Percentiles rank a stretch among this genome's conserved stretches.
Evolutionary conservation across 1,284 basidiomycete species (phyloP).

Genomic region (Cystobasidiaceae sp.): DNA sequence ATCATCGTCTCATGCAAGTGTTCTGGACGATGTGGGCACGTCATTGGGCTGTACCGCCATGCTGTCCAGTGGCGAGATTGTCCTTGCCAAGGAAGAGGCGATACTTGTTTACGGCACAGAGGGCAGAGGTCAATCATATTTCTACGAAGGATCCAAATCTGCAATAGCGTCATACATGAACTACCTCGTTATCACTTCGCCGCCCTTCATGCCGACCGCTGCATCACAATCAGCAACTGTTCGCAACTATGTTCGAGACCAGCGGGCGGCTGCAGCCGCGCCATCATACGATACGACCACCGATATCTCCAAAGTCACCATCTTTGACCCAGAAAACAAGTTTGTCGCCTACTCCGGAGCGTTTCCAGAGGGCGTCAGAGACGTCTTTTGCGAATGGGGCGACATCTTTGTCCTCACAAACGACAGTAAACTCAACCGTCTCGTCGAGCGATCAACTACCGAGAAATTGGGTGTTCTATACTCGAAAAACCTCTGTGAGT

Average conservation of each 20-base stretch:
- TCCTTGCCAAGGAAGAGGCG: constrained; percentile 86
- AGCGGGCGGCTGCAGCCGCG: constrained; percentile 13
- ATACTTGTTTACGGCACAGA: constrained; percentile 81
- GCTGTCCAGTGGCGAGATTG: constrained; percentile 66
- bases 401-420: constrained; percentile 69
- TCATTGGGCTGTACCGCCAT: constrained; percentile 77
- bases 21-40: constrained; percentile 80
- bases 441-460: constrained; percentile 72
- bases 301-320: constrained; percentile 76
- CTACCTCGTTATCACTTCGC: constrained; percentile 83
- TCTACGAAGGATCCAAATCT: constrained; percentile 66
- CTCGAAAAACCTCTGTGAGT: constrained; percentile 59
- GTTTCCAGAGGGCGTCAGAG: constrained; percentile 70
- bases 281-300: constrained; percentile 44
- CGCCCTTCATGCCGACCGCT: constrained; percentile 66
- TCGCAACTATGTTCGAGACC: constrained; percentile 57
- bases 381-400: constrained; percentile 73
- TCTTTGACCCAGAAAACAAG: constrained; percentile 92
- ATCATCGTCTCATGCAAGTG: constrained; percentile 49
- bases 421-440: constrained; percentile 55
- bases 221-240: constrained; percentile 66
- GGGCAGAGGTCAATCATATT: constrained; percentile 77
- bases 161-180: constrained; percentile 63
- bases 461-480: constrained; percentile 78
- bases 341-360: constrained; percentile 69